Evolutionary conservation across 2,329 filamentous ascomycete species (phyloP).

Genomic region (Fusarium sp.): DNA sequence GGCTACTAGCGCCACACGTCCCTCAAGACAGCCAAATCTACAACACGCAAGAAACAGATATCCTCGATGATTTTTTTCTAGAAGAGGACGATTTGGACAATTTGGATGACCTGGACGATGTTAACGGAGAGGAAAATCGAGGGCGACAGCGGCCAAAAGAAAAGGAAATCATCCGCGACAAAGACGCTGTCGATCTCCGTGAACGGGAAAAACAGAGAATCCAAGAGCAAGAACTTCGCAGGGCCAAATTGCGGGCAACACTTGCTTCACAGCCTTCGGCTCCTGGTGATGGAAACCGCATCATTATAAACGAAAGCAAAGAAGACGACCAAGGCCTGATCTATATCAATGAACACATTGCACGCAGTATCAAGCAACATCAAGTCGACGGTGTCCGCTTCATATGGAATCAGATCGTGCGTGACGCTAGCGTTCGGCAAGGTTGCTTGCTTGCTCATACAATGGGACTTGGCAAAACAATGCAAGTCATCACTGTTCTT

Average conservation of each 20-base stretch:
- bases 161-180: conserved; percentile 52
- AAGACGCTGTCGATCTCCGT: conserved; percentile 62
- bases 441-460: conserved; percentile 88
- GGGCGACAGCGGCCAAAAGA: conserved; percentile 46
- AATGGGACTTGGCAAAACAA: conserved; percentile 93
- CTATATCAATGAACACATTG: conserved; percentile 73
- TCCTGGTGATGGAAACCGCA: conserved; percentile 57
- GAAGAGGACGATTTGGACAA: conserved; percentile 13
- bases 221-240: conserved; percentile 65
- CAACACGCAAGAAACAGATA: conserved; percentile 29
- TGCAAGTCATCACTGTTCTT: conserved; percentile 89
- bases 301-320: conserved; percentile 76
- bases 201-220: conserved; percentile 65
- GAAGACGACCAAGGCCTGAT: conserved; percentile 69
- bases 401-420: conserved; percentile 86
- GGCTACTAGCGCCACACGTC: conserved; percentile 41
- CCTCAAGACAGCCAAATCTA: conserved; percentile 51
- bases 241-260: conserved; percentile 58
- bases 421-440: conserved; percentile 66
- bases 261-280: conserved; percentile 57
- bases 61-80: conserved; percentile 33
- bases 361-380: conserved; percentile 76
- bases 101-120: conserved; percentile 16
- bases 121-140: conserved; percentile 30
- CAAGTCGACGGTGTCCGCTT: conserved; percentile 86